Conservation (phyloP, 495 filamentous ascomycete species). For the Parmelia sp. region DNA sequence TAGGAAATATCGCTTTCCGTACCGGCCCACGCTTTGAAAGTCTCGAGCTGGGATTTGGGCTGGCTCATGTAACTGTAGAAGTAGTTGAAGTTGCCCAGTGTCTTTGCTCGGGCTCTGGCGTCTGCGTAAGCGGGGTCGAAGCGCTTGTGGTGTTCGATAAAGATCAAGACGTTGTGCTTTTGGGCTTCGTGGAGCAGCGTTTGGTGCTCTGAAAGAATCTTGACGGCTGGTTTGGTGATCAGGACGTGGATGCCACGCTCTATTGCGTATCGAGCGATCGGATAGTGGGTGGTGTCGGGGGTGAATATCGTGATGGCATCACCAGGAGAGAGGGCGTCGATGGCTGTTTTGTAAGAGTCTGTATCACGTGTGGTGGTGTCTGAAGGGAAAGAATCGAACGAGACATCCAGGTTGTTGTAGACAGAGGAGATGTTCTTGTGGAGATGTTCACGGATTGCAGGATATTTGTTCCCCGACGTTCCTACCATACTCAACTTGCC, state of each 20-base stretch:
- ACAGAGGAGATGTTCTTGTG: conserved; percentile 79
- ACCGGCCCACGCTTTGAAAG: conserved; percentile 94
- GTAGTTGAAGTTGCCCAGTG: conserved; percentile 89
- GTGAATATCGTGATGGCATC: conserved; percentile 97
- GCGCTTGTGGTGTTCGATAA: conserved; percentile 94
- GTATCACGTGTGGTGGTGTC: conserved; percentile 62
- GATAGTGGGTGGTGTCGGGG: conserved; percentile 86
- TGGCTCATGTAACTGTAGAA: conserved; percentile 97
- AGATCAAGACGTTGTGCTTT: conserved; percentile 79
- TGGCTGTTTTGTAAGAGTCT: conserved; percentile 82
- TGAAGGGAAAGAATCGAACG: conserved; percentile 74
- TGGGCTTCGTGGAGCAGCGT: conserved; percentile 63
- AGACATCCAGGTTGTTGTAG: conserved; percentile 81
- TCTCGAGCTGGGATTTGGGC: conserved; percentile 87
- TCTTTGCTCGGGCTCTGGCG: conserved; percentile 62
- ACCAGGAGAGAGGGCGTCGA: conserved; percentile 73
- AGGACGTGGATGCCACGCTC: conserved; percentile 80
- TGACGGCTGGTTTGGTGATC: conserved; percentile 92
- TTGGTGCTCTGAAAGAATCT: conserved; percentile 72
- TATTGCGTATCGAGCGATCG: conserved; percentile 92
- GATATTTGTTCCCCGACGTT: conserved; percentile 79
- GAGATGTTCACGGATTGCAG: conserved; percentile 82
- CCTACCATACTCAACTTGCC: conserved; percentile 84
- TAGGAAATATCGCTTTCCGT: conserved; percentile 88
- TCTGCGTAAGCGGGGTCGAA: conserved; percentile 90